A percentile compares a stretch with the other conserved stretches of the same genome.
phyloP scores from a whole-genome alignment of 129 eudicot genomes.

The Deinandra increscens region DNA sequence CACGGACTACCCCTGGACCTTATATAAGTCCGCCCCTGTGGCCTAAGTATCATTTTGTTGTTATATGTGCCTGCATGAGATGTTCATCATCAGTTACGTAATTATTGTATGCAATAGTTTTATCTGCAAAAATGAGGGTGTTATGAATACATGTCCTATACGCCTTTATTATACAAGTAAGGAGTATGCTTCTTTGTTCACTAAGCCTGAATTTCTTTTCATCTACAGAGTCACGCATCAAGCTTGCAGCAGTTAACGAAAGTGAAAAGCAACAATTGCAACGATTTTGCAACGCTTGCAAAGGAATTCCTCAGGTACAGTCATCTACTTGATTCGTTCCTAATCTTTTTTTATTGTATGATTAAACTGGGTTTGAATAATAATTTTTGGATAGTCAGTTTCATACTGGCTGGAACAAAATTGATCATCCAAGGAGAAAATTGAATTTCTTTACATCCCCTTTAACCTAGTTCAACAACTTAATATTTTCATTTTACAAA shows the following conservation, averaged over 20 bases:
- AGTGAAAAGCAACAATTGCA: constrained; percentile 67
- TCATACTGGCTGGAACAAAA: not conserved
- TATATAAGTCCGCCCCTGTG: no score
- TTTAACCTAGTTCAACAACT: not conserved
- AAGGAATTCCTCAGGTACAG: constrained; percentile 95
- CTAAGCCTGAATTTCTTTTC: constrained; percentile 21
- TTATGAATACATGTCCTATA: not conserved
- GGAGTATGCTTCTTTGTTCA: constrained; percentile 8
- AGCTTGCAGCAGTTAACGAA: constrained; percentile 69
- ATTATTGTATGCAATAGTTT: not conserved
- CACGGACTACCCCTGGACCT: no score
- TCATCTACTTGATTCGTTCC: not conserved
- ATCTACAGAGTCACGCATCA: constrained; percentile 64
- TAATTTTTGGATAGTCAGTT: not conserved
- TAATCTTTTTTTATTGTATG: not conserved
- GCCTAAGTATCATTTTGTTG: not conserved
- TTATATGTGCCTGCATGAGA: constrained; percentile 6
- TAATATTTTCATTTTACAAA: not conserved
- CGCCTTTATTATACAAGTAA: constrained; percentile 13
- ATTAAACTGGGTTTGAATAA: not conserved
- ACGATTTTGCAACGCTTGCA: constrained; percentile 86
- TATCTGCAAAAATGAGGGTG: not conserved
- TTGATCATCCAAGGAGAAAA: not conserved
- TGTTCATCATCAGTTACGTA: not conserved
- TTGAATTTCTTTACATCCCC: not conserved